These are phyloP conservation scores for Kwoniella sp. DNA, from an alignment of 768 basidiomycete species.

Conservation along the genomic window DNA sequence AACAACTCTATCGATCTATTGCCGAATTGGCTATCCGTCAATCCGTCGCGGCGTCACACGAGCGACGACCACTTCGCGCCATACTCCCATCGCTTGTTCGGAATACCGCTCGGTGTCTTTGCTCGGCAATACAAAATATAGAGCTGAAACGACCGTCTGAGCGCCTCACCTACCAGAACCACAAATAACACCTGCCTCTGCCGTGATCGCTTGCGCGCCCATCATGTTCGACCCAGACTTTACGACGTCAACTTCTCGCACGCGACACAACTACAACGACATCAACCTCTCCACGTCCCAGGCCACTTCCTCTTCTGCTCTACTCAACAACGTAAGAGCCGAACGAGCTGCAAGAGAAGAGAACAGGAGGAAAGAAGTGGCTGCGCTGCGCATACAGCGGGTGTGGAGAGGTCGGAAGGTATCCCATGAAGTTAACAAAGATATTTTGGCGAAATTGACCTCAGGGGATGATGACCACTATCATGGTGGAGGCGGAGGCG, in stretches of 20 bases:
- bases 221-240: slow-evolving; percentile 23
- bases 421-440: slow-evolving; percentile 17
- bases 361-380: slow-evolving; percentile 28
- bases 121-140: too few relatives aligned
- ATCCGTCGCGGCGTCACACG: too few relatives aligned
- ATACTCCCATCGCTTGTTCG: too few relatives aligned
- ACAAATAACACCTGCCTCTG: too few relatives aligned
- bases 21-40: too few relatives aligned
- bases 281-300: slow-evolving; percentile 52
- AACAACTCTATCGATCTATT: too few relatives aligned
- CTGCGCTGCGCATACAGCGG: slow-evolving; percentile 41
- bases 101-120: too few relatives aligned
- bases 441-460: slow-evolving; percentile 26
- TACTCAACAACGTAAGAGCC: slow-evolving; percentile 41
- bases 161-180: too few relatives aligned
- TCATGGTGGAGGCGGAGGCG: too few relatives aligned
- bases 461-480: slow-evolving; percentile 10
- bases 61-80: too few relatives aligned
- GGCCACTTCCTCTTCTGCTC: slow-evolving; percentile 41
- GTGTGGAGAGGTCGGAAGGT: slow-evolving; percentile 45
- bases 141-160: too few relatives aligned
- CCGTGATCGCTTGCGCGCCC: too few relatives aligned
- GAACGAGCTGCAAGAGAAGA: slow-evolving; percentile 48
- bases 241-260: slow-evolving; percentile 4
- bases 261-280: slow-evolving; percentile 18